These are phyloP conservation scores for Sclerotinia trifoliorum DNA, from an alignment of 2,329 filamentous ascomycete genomes.

Conservation along the genomic window DNA sequence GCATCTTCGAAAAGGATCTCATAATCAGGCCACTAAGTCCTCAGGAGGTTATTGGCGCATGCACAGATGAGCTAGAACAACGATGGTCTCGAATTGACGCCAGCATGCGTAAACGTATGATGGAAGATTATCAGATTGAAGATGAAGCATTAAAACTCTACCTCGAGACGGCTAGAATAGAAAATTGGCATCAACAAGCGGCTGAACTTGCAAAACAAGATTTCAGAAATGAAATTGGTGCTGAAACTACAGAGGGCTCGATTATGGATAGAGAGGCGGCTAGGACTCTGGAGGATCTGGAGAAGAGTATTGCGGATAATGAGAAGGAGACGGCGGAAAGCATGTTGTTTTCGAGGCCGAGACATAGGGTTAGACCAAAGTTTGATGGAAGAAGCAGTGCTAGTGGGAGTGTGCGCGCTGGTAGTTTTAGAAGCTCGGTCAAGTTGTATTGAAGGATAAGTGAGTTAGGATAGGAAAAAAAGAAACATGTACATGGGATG, in stretches of 20 bases:
- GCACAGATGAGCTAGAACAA: slow-evolving; percentile 59
- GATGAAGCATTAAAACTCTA: slow-evolving; percentile 63
- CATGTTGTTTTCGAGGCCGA: slow-evolving; percentile 32
- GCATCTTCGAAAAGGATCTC: slow-evolving; percentile 43
- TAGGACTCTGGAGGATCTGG: slow-evolving; percentile 32
- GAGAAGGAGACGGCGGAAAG: slow-evolving; percentile 35
- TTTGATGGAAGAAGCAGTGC: slow-evolving; percentile 29
- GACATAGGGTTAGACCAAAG: slow-evolving; percentile 29
- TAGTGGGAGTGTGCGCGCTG: slow-evolving; percentile 25
- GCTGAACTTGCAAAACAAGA: slow-evolving; percentile 42
- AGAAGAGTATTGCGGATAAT: slow-evolving; percentile 35
- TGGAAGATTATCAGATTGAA: slow-evolving; percentile 71
- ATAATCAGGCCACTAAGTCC: slow-evolving; percentile 51
- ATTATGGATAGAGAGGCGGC: slow-evolving; percentile 30
- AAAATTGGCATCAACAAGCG: slow-evolving; percentile 61
- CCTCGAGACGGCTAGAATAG: slow-evolving; percentile 66
- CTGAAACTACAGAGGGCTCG: slow-evolving; percentile 33
- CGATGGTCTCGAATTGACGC: slow-evolving; percentile 60
- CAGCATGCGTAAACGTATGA: slow-evolving; percentile 63
- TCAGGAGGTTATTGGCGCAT: slow-evolving; percentile 57
- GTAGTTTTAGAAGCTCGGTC: slow-evolving; percentile 28
- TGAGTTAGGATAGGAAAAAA: neutral
- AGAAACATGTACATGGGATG: neutral
- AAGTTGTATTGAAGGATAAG: slow-evolving; percentile 22
- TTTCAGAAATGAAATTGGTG: slow-evolving; percentile 40